A percentile compares a stretch with the other conserved stretches of the same genome.
Evolutionary conservation across 2,329 filamentous ascomycete species (phyloP).

Genomic region (Zasmidium angulare): DNA sequence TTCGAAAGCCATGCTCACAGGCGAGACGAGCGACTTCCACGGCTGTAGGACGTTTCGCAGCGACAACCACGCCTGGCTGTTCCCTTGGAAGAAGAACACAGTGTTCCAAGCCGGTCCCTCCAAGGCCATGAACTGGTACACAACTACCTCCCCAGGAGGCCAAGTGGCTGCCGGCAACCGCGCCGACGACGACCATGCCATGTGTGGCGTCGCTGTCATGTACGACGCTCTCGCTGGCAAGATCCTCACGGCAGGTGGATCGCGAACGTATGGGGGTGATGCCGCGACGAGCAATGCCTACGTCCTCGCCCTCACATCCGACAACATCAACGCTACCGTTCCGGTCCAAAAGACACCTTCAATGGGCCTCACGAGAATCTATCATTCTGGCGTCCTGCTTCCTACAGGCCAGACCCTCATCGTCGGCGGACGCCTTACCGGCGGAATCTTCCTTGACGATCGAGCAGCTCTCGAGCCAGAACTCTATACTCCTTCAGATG

Average conservation of each 20-base stretch:
- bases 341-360: conserved; percentile 24
- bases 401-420: conserved; percentile 38
- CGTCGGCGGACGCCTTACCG: conserved; percentile 30
- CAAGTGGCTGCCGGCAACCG: conserved; percentile 45
- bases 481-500: no score
- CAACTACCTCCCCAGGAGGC: conserved; percentile 46
- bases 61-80: conserved; percentile 59
- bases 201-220: conserved; percentile 58
- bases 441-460: conserved; percentile 22
- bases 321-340: conserved; percentile 12
- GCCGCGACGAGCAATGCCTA: conserved; percentile 47
- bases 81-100: conserved; percentile 49
- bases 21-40: no score
- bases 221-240: conserved; percentile 54
- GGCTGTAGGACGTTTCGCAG: conserved; percentile 37
- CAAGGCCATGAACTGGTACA: conserved; percentile 59
- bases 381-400: conserved; percentile 28
- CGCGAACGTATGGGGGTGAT: conserved; percentile 47
- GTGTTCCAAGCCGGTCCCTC: conserved; percentile 59
- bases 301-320: conserved; percentile 48
- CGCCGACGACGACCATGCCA: conserved; percentile 45
- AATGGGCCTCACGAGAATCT: conserved; percentile 33
- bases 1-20: conserved; percentile 11
- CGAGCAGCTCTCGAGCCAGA: conserved; percentile 19
- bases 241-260: conserved; percentile 55